Evolutionary conservation across 2,329 filamentous ascomycete genomes (phyloP).

Genomic region (Diaporthe velutina): DNA sequence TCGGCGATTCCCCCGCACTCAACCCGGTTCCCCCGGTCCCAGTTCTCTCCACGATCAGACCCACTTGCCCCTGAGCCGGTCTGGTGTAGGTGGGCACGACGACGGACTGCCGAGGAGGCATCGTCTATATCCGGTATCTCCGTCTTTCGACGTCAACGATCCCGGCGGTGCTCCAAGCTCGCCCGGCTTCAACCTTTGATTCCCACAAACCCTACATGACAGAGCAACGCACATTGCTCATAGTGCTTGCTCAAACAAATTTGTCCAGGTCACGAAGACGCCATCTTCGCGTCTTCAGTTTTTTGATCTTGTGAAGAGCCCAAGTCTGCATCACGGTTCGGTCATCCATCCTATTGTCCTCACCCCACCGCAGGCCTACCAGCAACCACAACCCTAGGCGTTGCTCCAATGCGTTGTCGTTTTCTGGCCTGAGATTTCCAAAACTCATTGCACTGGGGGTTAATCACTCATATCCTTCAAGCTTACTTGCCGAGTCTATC

Average conservation of each 20-base stretch:
- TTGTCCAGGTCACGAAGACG: background rate
- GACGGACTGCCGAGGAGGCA: background rate
- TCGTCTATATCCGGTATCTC: constrained; percentile 13
- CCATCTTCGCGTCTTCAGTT: background rate
- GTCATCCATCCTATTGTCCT: background rate
- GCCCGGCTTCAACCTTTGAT: too few species aligned
- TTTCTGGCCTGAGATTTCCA: background rate
- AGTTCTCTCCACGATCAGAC: constrained; percentile 18
- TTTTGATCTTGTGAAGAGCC: too few species aligned
- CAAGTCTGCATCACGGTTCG: background rate
- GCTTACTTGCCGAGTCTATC: background rate
- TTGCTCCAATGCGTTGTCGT: background rate
- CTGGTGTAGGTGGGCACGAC: background rate
- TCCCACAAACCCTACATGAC: background rate
- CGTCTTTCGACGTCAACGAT: background rate
- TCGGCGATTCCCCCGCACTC: constrained; percentile 19
- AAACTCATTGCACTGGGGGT: too few species aligned
- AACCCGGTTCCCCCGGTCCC: constrained; percentile 11
- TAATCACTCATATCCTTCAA: background rate
- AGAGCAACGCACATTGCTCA: too few species aligned
- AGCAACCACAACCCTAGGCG: background rate
- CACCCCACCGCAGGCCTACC: background rate
- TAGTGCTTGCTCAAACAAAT: background rate
- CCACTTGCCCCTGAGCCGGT: constrained; percentile 13
- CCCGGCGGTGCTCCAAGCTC: background rate